Percentiles rank a stretch among this genome's conserved stretches.
phyloP scores from a whole-genome alignment of 176 grass and related monocot species.

The Lolium multiflorum region DNA sequence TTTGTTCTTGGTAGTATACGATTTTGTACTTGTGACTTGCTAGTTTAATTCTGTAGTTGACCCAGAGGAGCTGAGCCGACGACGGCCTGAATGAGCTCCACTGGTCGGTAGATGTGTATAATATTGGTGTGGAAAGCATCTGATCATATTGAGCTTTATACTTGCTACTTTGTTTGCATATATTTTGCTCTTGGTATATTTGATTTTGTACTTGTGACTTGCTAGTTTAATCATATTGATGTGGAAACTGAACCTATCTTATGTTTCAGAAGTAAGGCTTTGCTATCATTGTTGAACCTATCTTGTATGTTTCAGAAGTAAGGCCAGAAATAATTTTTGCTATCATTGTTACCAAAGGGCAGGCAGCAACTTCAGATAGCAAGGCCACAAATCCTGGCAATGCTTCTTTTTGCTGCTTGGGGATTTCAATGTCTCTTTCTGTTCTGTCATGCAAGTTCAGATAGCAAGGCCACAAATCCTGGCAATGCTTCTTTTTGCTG shows the following conservation, averaged over 20 bases:
- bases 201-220: too few relatives aligned
- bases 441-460: background rate
- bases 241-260: background rate
- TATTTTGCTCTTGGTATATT: too few relatives aligned
- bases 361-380: background rate
- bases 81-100: background rate
- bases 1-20: constrained; percentile 18
- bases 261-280: background rate
- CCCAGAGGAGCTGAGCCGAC: background rate
- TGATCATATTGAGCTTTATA: too few relatives aligned
- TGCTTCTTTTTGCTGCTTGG: background rate
- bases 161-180: too few relatives aligned
- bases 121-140: too few relatives aligned
- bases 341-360: background rate
- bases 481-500: background rate
- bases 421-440: background rate
- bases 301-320: background rate
- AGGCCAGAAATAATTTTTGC: background rate
- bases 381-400: background rate
- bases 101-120: background rate
- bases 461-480: background rate
- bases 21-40: background rate
- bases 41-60: too few relatives aligned
- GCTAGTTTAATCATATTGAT: too few relatives aligned
- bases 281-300: background rate